Conservation (phyloP, 179 eudicot genomes). For the Pouteria campechiana region DNA sequence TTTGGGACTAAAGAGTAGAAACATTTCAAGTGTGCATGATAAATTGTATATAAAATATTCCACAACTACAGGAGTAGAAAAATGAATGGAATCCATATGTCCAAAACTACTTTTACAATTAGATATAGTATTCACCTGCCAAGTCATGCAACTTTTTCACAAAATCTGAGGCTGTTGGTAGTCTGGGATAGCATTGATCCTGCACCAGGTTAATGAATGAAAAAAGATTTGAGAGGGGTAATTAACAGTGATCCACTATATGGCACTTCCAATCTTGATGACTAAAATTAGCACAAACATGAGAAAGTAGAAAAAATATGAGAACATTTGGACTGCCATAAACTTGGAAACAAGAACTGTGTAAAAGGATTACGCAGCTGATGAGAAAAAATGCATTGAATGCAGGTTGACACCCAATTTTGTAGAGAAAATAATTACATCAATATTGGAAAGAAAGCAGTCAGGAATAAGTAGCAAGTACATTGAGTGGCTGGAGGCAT, state of each 20-base stretch:
- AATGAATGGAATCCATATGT: not conserved
- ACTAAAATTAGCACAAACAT: not conserved
- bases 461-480: too few relatives aligned
- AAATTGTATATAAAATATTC: not conserved
- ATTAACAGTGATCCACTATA: too few relatives aligned
- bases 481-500: too few relatives aligned
- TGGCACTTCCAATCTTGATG: too few relatives aligned
- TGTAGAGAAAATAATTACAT: too few relatives aligned
- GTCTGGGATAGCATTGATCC: conserved; percentile 43
- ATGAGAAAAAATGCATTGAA: too few relatives aligned
- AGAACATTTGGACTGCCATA: not conserved
- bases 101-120: not conserved
- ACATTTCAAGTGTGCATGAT: not conserved
- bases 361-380: too few relatives aligned
- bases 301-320: not conserved
- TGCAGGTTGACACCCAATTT: too few relatives aligned
- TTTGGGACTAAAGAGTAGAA: conserved; percentile 27
- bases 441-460: too few relatives aligned
- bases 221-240: not conserved
- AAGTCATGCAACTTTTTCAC: conserved; percentile 67
- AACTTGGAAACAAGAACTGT: not conserved
- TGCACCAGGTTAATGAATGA: conserved; percentile 7
- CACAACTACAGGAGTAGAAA: not conserved
- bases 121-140: conserved; percentile 35
- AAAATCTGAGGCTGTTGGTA: conserved; percentile 48